These are phyloP conservation scores for Paratinospora sagittata DNA, from an alignment of 164 flowering plant species.

Conservation along the genomic window DNA sequence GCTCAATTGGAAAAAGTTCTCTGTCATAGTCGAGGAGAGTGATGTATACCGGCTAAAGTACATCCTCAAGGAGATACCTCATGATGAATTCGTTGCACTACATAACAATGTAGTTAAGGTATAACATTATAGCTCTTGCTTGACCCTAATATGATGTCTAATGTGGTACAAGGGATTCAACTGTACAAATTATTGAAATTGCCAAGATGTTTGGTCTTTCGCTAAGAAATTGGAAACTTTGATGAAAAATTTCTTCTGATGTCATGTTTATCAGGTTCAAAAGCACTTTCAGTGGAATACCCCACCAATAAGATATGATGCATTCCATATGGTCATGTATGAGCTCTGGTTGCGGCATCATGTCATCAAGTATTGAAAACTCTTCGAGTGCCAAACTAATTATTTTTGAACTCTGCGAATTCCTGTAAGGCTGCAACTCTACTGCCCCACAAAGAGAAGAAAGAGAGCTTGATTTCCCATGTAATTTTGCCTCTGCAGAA, in stretches of 20 bases:
- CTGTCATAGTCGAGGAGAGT: constrained; percentile 70
- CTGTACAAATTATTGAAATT: neutral
- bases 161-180: neutral
- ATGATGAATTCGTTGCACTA: constrained; percentile 52
- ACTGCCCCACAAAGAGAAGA: neutral
- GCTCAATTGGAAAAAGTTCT: constrained; percentile 80
- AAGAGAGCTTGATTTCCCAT: neutral
- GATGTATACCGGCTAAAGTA: constrained; percentile 89
- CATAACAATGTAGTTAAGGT: constrained; percentile 87
- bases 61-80: constrained; percentile 62
- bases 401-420: neutral
- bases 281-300: constrained; percentile 94
- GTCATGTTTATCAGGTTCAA: constrained; percentile 52
- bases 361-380: constrained; percentile 61
- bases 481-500: neutral
- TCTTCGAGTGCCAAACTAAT: neutral
- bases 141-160: neutral
- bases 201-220: neutral
- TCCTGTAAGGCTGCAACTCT: constrained; percentile 2
- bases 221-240: neutral
- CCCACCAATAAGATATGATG: constrained; percentile 75
- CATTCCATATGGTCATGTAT: constrained; percentile 95
- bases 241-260: neutral
- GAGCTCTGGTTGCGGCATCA: constrained; percentile 90
- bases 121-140: neutral